phyloP scores from a whole-genome alignment of 306 rosid genomes.

The Dalbergia cochinchinensis region DNA sequence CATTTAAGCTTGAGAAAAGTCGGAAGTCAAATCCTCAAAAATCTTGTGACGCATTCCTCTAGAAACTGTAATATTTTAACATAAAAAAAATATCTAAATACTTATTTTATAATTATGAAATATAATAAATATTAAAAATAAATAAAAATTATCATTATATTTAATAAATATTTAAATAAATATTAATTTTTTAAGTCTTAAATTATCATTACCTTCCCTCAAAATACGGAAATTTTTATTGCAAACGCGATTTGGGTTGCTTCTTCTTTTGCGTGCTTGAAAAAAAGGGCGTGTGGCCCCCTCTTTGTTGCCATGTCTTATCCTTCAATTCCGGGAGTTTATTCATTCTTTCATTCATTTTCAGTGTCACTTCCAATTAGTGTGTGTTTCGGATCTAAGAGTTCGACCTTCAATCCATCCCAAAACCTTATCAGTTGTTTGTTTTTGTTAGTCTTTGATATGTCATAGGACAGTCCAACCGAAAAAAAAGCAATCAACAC shows the following conservation, averaged over 20 bases:
- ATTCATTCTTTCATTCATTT: slow-evolving; percentile 14
- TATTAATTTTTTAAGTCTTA: too few species aligned
- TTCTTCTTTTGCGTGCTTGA: slow-evolving; percentile 49
- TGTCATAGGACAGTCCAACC: slow-evolving; percentile 45
- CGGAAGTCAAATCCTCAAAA: slow-evolving; percentile 44
- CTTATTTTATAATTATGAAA: too few species aligned
- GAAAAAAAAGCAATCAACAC: neutral
- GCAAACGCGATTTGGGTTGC: slow-evolving; percentile 44
- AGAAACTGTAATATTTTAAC: too few species aligned
- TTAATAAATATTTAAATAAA: too few species aligned
- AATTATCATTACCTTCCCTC: too few species aligned
- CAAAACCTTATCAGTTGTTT: neutral
- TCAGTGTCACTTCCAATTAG: neutral
- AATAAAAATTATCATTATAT: too few species aligned
- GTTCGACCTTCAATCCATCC: slow-evolving; percentile 12
- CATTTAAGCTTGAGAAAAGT: slow-evolving; percentile 50
- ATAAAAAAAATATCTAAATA: too few species aligned
- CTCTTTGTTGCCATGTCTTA: slow-evolving; percentile 40
- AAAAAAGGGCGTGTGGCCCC: slow-evolving; percentile 48
- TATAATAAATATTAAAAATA: too few species aligned
- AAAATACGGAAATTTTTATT: too few species aligned
- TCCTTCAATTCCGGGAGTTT: slow-evolving; percentile 31
- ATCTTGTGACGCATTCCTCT: slow-evolving; percentile 18
- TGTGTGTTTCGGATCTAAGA: slow-evolving; percentile 62
- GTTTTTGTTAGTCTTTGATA: slow-evolving; percentile 32